Conservation (phyloP, 805 yeast genomes). For the Blastobotrys muscicola region DNA sequence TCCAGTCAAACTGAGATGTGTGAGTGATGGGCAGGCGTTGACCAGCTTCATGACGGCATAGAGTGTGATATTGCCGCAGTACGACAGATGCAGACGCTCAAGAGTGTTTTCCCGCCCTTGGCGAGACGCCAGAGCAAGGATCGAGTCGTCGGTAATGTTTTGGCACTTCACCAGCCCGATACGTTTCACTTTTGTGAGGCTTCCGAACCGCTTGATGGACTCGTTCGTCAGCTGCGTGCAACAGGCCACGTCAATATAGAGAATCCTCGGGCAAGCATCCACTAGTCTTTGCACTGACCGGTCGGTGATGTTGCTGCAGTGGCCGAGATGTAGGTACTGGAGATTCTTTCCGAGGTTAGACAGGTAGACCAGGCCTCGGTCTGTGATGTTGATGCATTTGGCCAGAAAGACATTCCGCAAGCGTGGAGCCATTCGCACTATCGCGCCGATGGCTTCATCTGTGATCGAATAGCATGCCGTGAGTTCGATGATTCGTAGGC, state of each 20-base stretch:
- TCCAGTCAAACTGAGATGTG: conserved; percentile 89
- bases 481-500: conserved; percentile 72
- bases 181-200: conserved; percentile 70
- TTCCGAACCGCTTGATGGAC: conserved; percentile 66
- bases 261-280: conserved; percentile 71
- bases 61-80: conserved; percentile 72
- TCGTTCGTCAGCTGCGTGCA: conserved; percentile 82
- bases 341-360: conserved; percentile 67
- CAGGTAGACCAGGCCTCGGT: conserved; percentile 62
- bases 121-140: conserved; percentile 46
- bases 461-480: conserved; percentile 76
- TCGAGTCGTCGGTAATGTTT: conserved; percentile 77
- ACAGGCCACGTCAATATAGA: conserved; percentile 91
- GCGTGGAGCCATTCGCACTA: conserved; percentile 73
- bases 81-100: conserved; percentile 88
- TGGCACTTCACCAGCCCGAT: conserved; percentile 90
- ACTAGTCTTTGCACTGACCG: conserved; percentile 70
- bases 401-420: conserved; percentile 81
- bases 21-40: conserved; percentile 72
- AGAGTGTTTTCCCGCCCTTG: conserved; percentile 63
- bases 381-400: conserved; percentile 81
- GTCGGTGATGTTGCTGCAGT: conserved; percentile 85
- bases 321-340: conserved; percentile 89
- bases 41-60: conserved; percentile 69
- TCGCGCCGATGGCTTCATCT: conserved; percentile 63